A percentile compares a stretch with the other conserved stretches of the same genome.
These are phyloP conservation scores for Rhododendron henanense DNA, from an alignment of 148 eudicot species.

Conservation along the genomic window DNA sequence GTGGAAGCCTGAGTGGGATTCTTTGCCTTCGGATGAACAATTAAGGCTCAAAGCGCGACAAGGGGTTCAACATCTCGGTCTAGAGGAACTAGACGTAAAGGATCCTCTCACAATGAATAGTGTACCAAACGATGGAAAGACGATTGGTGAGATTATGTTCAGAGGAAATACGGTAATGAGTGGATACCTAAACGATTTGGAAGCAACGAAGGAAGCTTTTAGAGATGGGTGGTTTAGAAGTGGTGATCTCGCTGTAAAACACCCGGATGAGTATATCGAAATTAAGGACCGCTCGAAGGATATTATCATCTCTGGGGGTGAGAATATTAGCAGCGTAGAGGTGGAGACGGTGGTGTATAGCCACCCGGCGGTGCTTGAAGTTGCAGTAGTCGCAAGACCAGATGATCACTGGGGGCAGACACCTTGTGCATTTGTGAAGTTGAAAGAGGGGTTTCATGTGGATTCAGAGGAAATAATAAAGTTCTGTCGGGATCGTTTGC, in stretches of 20 bases:
- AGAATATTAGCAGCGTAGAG: constrained; percentile 46
- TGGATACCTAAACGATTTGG: constrained; percentile 35
- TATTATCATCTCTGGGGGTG: constrained; percentile 50
- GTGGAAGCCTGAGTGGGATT: constrained; percentile 44
- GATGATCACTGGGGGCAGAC: constrained; percentile 56
- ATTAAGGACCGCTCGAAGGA: constrained; percentile 44
- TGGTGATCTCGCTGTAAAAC: constrained; percentile 43
- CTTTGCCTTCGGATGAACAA: constrained; percentile 24
- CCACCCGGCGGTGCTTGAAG: constrained; percentile 38
- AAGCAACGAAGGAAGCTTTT: constrained; percentile 34
- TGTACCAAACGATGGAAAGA: constrained; percentile 29
- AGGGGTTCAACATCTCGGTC: constrained; percentile 31
- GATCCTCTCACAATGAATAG: constrained; percentile 37
- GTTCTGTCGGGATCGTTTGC: constrained; percentile 35
- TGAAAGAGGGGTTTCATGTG: constrained; percentile 24
- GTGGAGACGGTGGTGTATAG: constrained; percentile 31
- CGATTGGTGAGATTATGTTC: constrained; percentile 43
- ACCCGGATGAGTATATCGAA: constrained; percentile 39
- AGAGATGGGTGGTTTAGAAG: constrained; percentile 42
- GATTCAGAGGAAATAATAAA: constrained; percentile 20
- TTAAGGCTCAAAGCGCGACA: constrained; percentile 33
- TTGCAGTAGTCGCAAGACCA: constrained; percentile 45
- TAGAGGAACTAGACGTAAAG: constrained; percentile 39
- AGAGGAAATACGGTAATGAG: constrained; percentile 48
- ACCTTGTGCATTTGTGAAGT: constrained; percentile 47